Conservation (phyloP, 2,329 filamentous ascomycete genomes). For the Pyrenochaeta sp. region DNA sequence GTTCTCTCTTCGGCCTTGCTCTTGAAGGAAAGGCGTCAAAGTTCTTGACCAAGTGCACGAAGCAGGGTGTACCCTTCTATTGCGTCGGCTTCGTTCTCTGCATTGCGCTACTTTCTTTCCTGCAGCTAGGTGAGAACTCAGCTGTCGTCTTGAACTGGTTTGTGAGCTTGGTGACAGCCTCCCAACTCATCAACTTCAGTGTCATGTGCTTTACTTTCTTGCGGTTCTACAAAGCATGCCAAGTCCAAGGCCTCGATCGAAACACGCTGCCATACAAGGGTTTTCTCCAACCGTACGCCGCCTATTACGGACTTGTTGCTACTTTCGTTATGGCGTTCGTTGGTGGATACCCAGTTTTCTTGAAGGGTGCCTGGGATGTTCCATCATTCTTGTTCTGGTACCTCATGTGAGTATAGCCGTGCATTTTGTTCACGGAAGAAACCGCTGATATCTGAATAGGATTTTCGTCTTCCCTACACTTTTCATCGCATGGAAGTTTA, state of each 20-base stretch:
- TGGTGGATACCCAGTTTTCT: conserved; percentile 78
- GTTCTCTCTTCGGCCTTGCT: conserved; percentile 63
- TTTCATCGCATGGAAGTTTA: conserved; percentile 75
- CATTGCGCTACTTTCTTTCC: conserved; percentile 75
- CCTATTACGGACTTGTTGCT: conserved; percentile 70
- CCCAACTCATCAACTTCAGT: conserved; percentile 60
- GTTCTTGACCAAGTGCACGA: conserved; percentile 64
- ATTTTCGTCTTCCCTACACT: conserved; percentile 74
- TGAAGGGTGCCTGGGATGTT: conserved; percentile 72
- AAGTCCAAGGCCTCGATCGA: conserved; percentile 73
- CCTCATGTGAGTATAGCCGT: neutral
- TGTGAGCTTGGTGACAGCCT: conserved; percentile 75
- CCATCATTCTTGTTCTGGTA: conserved; percentile 75
- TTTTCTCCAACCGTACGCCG: conserved; percentile 74
- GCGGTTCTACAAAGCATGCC: conserved; percentile 73
- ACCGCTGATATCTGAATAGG: conserved; percentile 37
- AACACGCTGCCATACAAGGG: conserved; percentile 75
- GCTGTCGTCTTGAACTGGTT: conserved; percentile 79
- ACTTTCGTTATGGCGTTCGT: conserved; percentile 78
- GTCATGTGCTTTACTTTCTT: conserved; percentile 75
- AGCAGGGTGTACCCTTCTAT: conserved; percentile 76
- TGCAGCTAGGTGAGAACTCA: conserved; percentile 74
- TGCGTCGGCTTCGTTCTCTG: conserved; percentile 72
- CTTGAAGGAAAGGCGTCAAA: conserved; percentile 63
- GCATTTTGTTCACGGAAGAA: neutral